Conservation (phyloP, 2,329 filamentous ascomycete species). For the Pseudogymnoascus sp. region DNA sequence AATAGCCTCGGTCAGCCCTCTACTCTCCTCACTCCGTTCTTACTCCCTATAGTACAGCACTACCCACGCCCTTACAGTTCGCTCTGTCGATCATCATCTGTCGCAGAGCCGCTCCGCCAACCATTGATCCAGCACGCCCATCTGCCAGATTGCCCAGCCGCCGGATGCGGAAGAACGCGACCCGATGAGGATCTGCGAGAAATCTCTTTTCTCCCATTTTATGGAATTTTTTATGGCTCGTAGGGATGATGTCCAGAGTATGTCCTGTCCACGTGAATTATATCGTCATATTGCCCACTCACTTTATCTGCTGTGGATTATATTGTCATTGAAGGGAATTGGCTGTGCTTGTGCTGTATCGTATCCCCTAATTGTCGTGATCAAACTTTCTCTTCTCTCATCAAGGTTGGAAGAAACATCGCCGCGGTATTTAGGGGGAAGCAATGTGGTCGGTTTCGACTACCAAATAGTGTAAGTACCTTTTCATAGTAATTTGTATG, state of each 20-base stretch:
- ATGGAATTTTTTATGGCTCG: neutral
- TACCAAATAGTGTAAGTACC: neutral
- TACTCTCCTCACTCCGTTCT: neutral
- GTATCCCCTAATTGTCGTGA: neutral
- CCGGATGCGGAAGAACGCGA: neutral
- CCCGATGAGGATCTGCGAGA: neutral
- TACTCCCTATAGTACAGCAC: neutral
- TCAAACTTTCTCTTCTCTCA: neutral
- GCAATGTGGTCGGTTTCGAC: neutral
- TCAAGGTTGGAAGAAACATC: neutral
- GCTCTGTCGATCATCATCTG: neutral
- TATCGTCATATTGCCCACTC: neutral
- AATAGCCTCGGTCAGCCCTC: neutral
- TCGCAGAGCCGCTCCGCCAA: slow-evolving; percentile 1
- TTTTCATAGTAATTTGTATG: neutral
- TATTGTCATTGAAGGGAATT: neutral
- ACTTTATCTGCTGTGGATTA: neutral
- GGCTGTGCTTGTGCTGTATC: neutral
- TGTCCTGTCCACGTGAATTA: neutral
- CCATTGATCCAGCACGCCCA: neutral
- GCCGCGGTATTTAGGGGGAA: neutral
- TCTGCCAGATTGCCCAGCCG: neutral
- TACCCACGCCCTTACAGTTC: neutral
- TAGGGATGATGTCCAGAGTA: neutral
- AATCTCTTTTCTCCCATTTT: neutral